Evolutionary conservation across 208 protist species (phyloP).

Genomic region (Balamuthia mandrillaris): DNA sequence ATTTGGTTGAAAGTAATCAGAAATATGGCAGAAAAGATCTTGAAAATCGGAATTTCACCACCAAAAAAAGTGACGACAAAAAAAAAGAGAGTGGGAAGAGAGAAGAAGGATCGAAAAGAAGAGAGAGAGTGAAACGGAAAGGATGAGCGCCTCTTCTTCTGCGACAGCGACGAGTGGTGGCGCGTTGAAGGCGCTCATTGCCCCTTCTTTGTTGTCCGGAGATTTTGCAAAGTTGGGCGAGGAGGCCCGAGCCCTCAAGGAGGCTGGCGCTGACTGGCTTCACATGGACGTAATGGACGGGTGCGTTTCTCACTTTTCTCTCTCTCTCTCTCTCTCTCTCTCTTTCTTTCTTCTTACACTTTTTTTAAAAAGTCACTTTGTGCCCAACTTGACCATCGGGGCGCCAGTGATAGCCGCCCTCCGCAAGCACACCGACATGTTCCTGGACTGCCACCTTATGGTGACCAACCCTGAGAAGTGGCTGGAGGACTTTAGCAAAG

Average conservation of each 20-base stretch:
- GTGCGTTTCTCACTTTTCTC: background rate
- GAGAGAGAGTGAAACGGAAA: no score
- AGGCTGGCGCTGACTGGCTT: constrained; percentile 83
- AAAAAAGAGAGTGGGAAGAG: no score
- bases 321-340: background rate
- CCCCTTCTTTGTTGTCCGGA: constrained; percentile 14
- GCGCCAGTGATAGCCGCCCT: background rate
- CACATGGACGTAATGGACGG: constrained; percentile 95
- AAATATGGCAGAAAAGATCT: no score
- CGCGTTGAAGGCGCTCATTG: background rate
- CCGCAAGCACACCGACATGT: background rate
- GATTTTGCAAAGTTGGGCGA: constrained; percentile 21
- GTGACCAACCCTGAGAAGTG: constrained; percentile 82
- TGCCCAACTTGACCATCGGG: constrained; percentile 94
- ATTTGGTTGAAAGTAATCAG: no score
- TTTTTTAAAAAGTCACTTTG: constrained; percentile 84
- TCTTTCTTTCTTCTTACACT: background rate
- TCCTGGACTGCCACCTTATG: constrained; percentile 94
- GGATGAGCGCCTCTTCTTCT: no score
- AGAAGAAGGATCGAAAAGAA: no score
- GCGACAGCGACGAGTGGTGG: background rate
- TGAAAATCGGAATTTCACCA: no score
- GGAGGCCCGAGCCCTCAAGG: constrained; percentile 39
- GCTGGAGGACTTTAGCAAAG: constrained; percentile 74
- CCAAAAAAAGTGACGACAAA: no score